Conservation (phyloP, 2,329 filamentous ascomycete genomes). For the Davidsoniella virescens region DNA sequence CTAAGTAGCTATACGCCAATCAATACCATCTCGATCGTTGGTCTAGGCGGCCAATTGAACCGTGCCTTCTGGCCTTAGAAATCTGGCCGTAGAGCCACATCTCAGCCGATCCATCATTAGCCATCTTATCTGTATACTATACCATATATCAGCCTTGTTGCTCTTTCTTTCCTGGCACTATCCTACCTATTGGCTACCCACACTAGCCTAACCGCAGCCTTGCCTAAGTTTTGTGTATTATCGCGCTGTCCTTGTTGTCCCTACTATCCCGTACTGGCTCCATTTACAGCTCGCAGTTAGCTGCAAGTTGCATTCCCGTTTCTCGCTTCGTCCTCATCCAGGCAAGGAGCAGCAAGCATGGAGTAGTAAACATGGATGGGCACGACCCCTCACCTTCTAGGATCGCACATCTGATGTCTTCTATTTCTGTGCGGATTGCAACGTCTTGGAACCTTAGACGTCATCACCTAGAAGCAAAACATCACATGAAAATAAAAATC, state of each 20-base stretch:
- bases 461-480: too few species aligned
- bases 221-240: too few species aligned
- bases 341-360: not conserved
- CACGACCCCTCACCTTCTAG: not conserved
- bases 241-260: too few species aligned
- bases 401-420: not conserved
- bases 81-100: not conserved
- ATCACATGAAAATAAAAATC: too few species aligned
- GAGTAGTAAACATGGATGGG: not conserved
- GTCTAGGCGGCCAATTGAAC: not conserved
- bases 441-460: not conserved
- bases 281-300: not conserved
- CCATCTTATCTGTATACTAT: too few species aligned
- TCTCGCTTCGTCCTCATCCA: too few species aligned
- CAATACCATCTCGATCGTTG: not conserved
- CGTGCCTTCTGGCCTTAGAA: not conserved
- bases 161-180: too few species aligned
- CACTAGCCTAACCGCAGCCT: too few species aligned
- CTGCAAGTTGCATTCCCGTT: too few species aligned
- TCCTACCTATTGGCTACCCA: not conserved
- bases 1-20: not conserved
- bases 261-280: too few species aligned
- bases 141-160: too few species aligned
- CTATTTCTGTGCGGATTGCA: not conserved
- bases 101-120: not conserved